Conservation (phyloP, 1,139 yeast genomes). For the Geotrichum candidum region DNA sequence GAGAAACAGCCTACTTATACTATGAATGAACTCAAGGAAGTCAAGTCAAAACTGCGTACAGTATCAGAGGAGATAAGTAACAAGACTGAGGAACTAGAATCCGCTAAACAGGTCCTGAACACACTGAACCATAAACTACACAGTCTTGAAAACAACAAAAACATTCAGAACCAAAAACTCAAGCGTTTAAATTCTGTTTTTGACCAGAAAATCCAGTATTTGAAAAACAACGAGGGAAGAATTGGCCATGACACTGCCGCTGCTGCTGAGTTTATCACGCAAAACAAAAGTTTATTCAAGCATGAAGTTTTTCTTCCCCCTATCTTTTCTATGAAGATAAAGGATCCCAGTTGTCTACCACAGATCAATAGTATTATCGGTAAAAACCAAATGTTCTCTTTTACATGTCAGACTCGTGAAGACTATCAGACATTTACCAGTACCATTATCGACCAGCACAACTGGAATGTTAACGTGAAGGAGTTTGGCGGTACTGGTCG, state of each 20-base stretch:
- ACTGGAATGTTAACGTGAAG: conserved; percentile 43
- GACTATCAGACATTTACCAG: conserved; percentile 44
- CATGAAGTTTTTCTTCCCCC: conserved; percentile 67
- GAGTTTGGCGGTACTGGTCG: conserved; percentile 35
- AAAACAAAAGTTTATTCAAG: conserved; percentile 35
- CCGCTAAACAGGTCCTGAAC: conserved; percentile 38
- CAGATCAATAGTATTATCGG: conserved; percentile 55
- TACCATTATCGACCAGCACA: conserved; percentile 37
- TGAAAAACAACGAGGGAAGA: conserved; percentile 19
- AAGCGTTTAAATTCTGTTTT: conserved; percentile 23
- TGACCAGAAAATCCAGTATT: conserved; percentile 20
- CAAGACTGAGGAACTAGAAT: neutral
- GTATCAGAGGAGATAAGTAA: neutral
- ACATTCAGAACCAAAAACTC: neutral
- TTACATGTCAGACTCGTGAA: conserved; percentile 42
- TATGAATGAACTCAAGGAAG: neutral
- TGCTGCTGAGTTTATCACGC: conserved; percentile 41
- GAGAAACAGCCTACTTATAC: conserved; percentile 2
- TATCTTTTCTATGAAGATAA: conserved; percentile 55
- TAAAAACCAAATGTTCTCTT: conserved; percentile 49
- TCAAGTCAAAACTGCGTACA: neutral
- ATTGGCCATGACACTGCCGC: conserved; percentile 20
- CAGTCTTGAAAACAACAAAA: conserved; percentile 10
- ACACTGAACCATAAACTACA: conserved; percentile 3
- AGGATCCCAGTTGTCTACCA: conserved; percentile 44